Evolutionary conservation across 1,284 basidiomycete genomes (phyloP).

Genomic region (Inonotus hispidus): DNA sequence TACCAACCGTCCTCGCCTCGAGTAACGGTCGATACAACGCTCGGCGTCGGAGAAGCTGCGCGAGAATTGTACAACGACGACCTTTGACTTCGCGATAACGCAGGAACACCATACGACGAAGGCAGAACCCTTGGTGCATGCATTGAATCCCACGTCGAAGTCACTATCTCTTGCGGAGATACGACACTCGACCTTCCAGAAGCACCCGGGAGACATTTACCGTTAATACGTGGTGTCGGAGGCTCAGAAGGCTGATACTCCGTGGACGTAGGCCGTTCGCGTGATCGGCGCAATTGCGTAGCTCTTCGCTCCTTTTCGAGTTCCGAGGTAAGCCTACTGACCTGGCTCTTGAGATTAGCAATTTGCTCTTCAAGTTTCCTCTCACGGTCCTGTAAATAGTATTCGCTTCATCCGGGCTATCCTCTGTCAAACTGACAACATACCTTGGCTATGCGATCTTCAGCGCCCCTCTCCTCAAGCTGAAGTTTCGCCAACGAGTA

Average conservation of each 20-base stretch:
- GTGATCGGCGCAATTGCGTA: constrained; percentile 26
- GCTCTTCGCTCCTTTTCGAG: constrained; percentile 46
- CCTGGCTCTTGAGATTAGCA: constrained; percentile 54
- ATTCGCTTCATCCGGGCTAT: constrained; percentile 6
- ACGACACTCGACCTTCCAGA: constrained; percentile 25
- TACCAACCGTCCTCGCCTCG: constrained; percentile 74
- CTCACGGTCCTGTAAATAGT: constrained; percentile 56
- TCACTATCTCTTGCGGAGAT: constrained; percentile 43
- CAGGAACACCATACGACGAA: constrained; percentile 29
- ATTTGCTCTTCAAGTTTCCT: constrained; percentile 62
- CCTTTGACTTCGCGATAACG: constrained; percentile 31
- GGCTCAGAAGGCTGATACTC: constrained; percentile 44
- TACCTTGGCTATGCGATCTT: constrained; percentile 62
- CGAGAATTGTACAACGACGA: constrained; percentile 28
- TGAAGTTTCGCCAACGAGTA: constrained; percentile 59
- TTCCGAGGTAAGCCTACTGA: constrained; percentile 53
- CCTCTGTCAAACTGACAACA: constrained; percentile 12
- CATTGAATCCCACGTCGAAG: constrained; percentile 70
- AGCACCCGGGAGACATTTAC: constrained; percentile 21
- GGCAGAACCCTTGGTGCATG: constrained; percentile 50
- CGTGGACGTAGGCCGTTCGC: constrained; percentile 43
- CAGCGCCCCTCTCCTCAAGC: constrained; percentile 67
- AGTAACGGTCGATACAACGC: constrained; percentile 64
- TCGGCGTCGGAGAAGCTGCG: constrained; percentile 65
- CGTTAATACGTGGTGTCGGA: constrained; percentile 30